These are phyloP conservation scores for Fusarium camptoceras DNA, from an alignment of 2,329 filamentous ascomycete genomes.

Conservation along the genomic window DNA sequence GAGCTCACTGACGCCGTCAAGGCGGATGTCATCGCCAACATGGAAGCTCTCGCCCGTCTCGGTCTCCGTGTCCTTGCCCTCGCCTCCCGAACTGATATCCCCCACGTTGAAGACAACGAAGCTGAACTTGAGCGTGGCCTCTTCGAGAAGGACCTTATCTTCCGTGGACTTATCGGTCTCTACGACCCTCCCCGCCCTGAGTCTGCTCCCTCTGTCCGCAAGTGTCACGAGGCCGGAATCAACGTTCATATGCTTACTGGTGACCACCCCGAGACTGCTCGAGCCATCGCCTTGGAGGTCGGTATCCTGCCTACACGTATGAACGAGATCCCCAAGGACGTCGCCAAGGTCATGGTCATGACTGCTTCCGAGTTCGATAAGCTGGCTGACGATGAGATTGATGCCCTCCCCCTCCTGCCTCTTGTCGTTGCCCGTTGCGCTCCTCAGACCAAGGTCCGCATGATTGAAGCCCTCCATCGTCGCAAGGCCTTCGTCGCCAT, in stretches of 20 bases:
- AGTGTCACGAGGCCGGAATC: constrained; percentile 71
- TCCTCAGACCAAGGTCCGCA: constrained; percentile 77
- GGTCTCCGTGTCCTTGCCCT: constrained; percentile 77
- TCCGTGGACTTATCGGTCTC: constrained; percentile 77
- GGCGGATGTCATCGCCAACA: constrained; percentile 71
- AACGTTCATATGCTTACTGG: constrained; percentile 78
- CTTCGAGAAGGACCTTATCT: constrained; percentile 71
- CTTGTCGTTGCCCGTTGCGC: constrained; percentile 77
- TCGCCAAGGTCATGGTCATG: constrained; percentile 72
- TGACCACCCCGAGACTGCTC: constrained; percentile 73
- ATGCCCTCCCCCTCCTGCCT: constrained; percentile 70
- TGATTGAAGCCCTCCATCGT: constrained; percentile 79
- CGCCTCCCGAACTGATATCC: constrained; percentile 63
- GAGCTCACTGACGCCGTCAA: constrained; percentile 65
- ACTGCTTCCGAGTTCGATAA: constrained; percentile 75
- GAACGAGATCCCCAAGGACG: constrained; percentile 63
- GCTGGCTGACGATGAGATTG: constrained; percentile 72
- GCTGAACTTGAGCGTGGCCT: constrained; percentile 62
- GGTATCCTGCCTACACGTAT: constrained; percentile 69
- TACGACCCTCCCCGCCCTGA: constrained; percentile 79
- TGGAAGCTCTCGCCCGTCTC: constrained; percentile 74
- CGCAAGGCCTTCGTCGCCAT: constrained; percentile 74
- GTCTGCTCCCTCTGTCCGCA: constrained; percentile 68
- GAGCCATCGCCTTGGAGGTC: constrained; percentile 72
- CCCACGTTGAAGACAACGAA: constrained; percentile 50